Conservation (phyloP, 208 protist species). For the Wallacemonas sp. region DNA sequence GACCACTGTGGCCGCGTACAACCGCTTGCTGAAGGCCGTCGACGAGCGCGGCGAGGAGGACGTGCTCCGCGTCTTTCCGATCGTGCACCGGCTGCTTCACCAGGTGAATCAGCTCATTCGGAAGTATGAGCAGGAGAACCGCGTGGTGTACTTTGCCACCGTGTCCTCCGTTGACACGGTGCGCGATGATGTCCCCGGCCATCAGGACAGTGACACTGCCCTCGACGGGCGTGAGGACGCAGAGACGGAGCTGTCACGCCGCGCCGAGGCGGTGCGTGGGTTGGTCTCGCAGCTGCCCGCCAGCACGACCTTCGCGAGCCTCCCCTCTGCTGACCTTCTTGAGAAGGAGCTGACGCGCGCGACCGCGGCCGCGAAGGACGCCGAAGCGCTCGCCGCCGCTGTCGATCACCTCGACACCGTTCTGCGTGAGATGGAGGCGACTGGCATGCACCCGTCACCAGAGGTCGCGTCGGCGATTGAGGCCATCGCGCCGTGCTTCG, state of each 20-base stretch:
- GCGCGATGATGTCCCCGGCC: constrained; percentile 48
- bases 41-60: constrained; percentile 24
- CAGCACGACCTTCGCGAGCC: constrained; percentile 11
- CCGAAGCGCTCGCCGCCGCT: not conserved
- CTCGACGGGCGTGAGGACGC: constrained; percentile 8
- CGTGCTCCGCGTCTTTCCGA: constrained; percentile 52
- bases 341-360: constrained; percentile 1
- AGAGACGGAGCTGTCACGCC: constrained; percentile 1
- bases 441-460: not conserved
- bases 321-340: constrained; percentile 7
- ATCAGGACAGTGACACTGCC: not conserved
- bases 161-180: constrained; percentile 26
- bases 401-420: constrained; percentile 7
- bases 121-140: constrained; percentile 62
- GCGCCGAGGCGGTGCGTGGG: constrained; percentile 6
- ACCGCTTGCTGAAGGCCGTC: constrained; percentile 11
- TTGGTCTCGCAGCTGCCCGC: constrained; percentile 10
- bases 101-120: constrained; percentile 25
- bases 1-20: not conserved
- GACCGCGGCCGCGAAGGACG: not conserved
- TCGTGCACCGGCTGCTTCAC: constrained; percentile 29
- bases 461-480: constrained; percentile 17
- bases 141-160: constrained; percentile 51
- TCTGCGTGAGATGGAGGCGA: not conserved
- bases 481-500: constrained; percentile 19